Evolutionary conservation across 139 green algal species (phyloP), one percentile per base, ranked within the genome.

Genomic region (Volvox africanus): DNA sequence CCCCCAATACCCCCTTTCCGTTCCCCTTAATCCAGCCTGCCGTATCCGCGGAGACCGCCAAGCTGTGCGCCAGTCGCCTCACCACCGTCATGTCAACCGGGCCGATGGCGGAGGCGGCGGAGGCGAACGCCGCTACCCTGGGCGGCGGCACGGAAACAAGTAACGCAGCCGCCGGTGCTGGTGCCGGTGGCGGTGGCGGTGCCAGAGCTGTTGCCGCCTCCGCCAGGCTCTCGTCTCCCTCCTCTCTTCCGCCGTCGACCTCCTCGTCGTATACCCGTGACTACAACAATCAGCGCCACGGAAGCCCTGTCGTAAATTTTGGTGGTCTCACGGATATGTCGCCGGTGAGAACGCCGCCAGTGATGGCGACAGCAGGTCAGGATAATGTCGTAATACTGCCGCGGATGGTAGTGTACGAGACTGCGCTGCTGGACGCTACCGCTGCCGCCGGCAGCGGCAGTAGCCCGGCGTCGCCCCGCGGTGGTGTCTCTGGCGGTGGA

Each of bases 361-460:
- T 55, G 2, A 35, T 24, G 75, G 75, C 75, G 2, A 35, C 32
- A 30, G 30, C 75, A 2, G 37, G 73, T 35, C 75, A 33, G 19
- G 75, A 81, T 30, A 77, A 5, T 21, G 89, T 92, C 33, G 71
- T 92, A 28, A 89, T 92, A 68, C 71, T 92, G 44, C 89, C 89
- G 0, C 68, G 55, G 28, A 92, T 89, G 81, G 37, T 89, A 22
- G 32, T 86, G 32, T 80, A 89, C 80, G 69, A 88, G 33, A 75
- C 61, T 0, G 69, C 84, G 35, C 3, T 91, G 1, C 30, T 80
- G 30, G 35, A 88, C 61, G n/a, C n/a, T 30, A 28, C 81, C 11
- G 22, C 14, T 12, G 80, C 11, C 24, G 76, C 2, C 9, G 32
- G 32, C 33, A 35, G 33, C 33, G 33, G 76, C 30, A 35, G 76